Conservation (phyloP, 148 eudicot species). For the Chenopodium suecicum region DNA sequence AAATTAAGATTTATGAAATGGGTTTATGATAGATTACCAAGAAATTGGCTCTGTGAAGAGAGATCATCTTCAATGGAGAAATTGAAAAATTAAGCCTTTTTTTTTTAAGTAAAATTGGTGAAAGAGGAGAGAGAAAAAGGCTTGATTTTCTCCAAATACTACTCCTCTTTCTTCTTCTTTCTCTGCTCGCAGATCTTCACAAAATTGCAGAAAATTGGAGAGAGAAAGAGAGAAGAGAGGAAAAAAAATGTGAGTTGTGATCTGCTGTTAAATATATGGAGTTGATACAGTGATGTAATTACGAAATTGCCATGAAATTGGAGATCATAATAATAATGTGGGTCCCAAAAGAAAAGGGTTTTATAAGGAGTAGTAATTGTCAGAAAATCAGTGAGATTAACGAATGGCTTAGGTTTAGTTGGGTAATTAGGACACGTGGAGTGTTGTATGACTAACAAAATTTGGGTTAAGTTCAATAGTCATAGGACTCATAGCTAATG, state of each 20-base stretch:
- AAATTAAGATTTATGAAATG: slow-evolving; percentile 26
- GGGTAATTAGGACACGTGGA: slow-evolving; percentile 6
- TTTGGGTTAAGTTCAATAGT: not conserved
- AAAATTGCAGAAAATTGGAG: not conserved
- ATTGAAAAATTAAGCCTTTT: not conserved
- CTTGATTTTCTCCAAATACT: not conserved
- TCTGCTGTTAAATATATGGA: not conserved
- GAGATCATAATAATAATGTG: not conserved
- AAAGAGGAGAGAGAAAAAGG: not conserved
- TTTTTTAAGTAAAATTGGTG: too few species aligned
- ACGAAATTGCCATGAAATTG: not conserved
- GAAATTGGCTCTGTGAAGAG: slow-evolving; percentile 48
- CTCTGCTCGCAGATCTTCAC: slow-evolving; percentile 27
- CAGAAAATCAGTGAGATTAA: not conserved
- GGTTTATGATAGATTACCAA: slow-evolving; percentile 47
- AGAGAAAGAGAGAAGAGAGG: slow-evolving; percentile 1
- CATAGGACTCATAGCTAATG: too few species aligned
- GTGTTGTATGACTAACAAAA: not conserved
- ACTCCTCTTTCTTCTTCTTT: not conserved
- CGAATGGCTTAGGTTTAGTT: not conserved
- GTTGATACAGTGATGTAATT: not conserved
- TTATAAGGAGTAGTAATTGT: not conserved
- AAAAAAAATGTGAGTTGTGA: not conserved
- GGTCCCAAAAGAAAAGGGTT: not conserved
- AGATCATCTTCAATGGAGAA: slow-evolving; percentile 47